phyloP scores from a whole-genome alignment of 129 eudicot genomes.

The Arctium minus region DNA sequence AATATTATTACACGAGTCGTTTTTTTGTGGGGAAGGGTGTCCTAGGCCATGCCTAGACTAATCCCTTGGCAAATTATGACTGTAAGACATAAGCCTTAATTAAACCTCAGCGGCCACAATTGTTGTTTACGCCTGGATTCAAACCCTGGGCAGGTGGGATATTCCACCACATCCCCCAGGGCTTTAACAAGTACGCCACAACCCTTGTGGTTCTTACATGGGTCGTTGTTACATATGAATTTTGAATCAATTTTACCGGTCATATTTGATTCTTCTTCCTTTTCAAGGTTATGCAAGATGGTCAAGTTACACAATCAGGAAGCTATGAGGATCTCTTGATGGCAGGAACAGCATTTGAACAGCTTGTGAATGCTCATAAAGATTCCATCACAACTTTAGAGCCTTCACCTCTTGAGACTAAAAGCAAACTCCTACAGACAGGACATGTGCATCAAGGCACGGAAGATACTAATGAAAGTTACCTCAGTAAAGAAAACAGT shows the following conservation, averaged over 20 bases:
- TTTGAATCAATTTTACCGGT: background rate
- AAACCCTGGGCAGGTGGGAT: too few relatives aligned
- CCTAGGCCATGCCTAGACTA: too few relatives aligned
- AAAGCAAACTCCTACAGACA: background rate
- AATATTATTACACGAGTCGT: background rate
- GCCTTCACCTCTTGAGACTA: conserved; percentile 22
- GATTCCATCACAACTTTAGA: conserved; percentile 41
- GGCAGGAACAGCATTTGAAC: conserved; percentile 63
- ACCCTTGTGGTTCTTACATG: background rate
- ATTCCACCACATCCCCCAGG: too few relatives aligned
- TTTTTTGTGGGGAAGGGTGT: too few relatives aligned
- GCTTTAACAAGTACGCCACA: too few relatives aligned
- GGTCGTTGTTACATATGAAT: background rate
- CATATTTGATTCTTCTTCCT: background rate
- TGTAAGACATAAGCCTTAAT: too few relatives aligned
- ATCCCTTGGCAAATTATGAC: too few relatives aligned
- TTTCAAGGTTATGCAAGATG: conserved; percentile 64
- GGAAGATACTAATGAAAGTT: background rate
- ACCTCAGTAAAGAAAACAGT: conserved; percentile 31
- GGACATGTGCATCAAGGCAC: conserved; percentile 2
- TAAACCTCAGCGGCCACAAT: too few relatives aligned
- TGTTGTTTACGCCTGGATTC: too few relatives aligned
- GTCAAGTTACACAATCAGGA: conserved; percentile 67
- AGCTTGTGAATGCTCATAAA: conserved; percentile 72
- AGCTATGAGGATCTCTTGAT: conserved; percentile 48